Percentiles rank a stretch among this genome's conserved stretches.
Conservation (phyloP, 23 red algal genomes). For the Chondrus crispus region DNA sequence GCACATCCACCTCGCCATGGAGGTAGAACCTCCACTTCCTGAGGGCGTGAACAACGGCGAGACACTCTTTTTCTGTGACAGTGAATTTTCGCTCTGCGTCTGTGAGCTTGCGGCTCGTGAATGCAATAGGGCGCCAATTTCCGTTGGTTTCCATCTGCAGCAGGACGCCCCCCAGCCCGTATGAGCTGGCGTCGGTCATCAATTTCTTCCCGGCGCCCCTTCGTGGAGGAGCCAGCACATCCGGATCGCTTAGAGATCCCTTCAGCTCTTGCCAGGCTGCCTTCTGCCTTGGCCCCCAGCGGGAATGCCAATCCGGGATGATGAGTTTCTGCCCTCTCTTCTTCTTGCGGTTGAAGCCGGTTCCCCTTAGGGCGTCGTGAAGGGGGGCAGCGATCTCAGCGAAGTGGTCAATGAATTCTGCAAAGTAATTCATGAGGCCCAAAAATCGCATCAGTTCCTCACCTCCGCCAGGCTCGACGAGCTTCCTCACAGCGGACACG, state of each 20-base stretch:
- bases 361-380: not conserved
- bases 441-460: too few relatives aligned
- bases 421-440: too few relatives aligned
- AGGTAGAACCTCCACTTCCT: not conserved
- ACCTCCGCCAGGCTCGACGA: too few relatives aligned
- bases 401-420: too few relatives aligned
- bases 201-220: not conserved
- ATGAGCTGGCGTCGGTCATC: not conserved
- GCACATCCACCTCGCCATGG: not conserved
- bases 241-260: not conserved
- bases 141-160: not conserved
- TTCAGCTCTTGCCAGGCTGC: not conserved
- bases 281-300: not conserved
- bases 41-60: not conserved
- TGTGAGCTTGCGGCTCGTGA: not conserved
- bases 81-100: not conserved
- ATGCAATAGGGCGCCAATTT: not conserved
- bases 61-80: not conserved
- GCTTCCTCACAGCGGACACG: too few relatives aligned
- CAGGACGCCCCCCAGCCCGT: not conserved
- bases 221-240: not conserved
- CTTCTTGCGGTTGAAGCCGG: not conserved
- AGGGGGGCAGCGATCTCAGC: too few relatives aligned
- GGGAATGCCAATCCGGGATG: not conserved
- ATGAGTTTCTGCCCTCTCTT: not conserved